Conservation (phyloP, 1,139 yeast species). For the Kodamaea sp. region DNA sequence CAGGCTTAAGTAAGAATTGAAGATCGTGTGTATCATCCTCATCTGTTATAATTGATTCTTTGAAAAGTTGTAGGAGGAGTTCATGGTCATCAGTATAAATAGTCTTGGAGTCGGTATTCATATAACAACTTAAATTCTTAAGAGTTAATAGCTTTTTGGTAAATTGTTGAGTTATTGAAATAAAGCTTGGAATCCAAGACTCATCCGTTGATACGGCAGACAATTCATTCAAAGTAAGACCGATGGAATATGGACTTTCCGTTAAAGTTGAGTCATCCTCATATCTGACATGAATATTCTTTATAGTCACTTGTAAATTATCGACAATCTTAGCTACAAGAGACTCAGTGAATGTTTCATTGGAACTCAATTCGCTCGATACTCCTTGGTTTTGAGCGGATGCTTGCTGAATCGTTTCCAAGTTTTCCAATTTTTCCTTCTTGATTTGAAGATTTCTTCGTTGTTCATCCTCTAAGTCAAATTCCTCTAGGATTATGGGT, state of each 20-base stretch:
- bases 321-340: constrained; percentile 88
- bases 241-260: constrained; percentile 76
- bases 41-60: constrained; percentile 25
- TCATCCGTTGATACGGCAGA: constrained; percentile 91
- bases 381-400: constrained; percentile 39
- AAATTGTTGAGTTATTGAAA: constrained; percentile 64
- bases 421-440: constrained; percentile 62
- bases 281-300: constrained; percentile 86
- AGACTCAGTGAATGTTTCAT: constrained; percentile 84
- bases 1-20: constrained; percentile 82
- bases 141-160: constrained; percentile 80
- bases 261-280: constrained; percentile 76
- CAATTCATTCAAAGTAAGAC: constrained; percentile 78
- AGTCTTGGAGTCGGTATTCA: constrained; percentile 72
- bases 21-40: constrained; percentile 26
- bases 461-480: constrained; percentile 66
- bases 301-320: constrained; percentile 89
- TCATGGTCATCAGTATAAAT: constrained; percentile 48
- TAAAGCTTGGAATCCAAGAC: constrained; percentile 83
- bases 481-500: constrained; percentile 58
- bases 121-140: constrained; percentile 74
- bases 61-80: constrained; percentile 45
- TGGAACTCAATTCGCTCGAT: constrained; percentile 49
- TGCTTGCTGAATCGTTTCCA: constrained; percentile 60
- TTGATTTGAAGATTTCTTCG: constrained; percentile 67